phyloP scores from a whole-genome alignment of 306 rosid species.

The Mimosa pudica region DNA sequence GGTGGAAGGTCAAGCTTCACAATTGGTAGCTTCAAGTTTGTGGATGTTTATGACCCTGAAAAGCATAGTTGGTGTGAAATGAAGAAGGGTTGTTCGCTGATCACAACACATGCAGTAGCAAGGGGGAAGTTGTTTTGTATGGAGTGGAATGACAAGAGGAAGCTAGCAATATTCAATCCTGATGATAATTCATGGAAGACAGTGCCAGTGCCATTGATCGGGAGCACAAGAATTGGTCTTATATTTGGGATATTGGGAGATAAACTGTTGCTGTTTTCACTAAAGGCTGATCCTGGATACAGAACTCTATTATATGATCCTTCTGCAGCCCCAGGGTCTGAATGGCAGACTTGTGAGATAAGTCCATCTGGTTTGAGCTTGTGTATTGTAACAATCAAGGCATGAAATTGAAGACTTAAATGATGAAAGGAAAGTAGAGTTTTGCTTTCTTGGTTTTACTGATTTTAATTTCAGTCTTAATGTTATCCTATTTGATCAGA shows the following conservation, averaged over 20 bases:
- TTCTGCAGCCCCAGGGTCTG: constrained; percentile 70
- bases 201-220: constrained; percentile 79
- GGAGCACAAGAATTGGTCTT: constrained; percentile 74
- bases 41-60: constrained; percentile 78
- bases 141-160: constrained; percentile 98
- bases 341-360: constrained; percentile 78
- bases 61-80: constrained; percentile 75
- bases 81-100: constrained; percentile 98
- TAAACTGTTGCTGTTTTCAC: constrained; percentile 73
- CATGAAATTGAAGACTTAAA: constrained; percentile 44
- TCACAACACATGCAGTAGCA: constrained; percentile 84
- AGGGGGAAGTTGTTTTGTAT: constrained; percentile 80
- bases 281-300: constrained; percentile 59
- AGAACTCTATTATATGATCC: constrained; percentile 83
- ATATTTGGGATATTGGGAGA: constrained; percentile 73
- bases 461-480: constrained; percentile 22
- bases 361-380: constrained; percentile 83
- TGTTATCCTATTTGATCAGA: neutral
- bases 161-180: constrained; percentile 71
- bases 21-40: constrained; percentile 84
- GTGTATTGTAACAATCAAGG: constrained; percentile 79
- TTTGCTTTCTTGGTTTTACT: constrained; percentile 12
- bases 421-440: constrained; percentile 13
- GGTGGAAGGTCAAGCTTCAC: constrained; percentile 97
- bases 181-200: constrained; percentile 77